These are phyloP conservation scores for Tetrahymena elliotti DNA, from an alignment of 73 alveolate species.

Conservation along the genomic window DNA sequence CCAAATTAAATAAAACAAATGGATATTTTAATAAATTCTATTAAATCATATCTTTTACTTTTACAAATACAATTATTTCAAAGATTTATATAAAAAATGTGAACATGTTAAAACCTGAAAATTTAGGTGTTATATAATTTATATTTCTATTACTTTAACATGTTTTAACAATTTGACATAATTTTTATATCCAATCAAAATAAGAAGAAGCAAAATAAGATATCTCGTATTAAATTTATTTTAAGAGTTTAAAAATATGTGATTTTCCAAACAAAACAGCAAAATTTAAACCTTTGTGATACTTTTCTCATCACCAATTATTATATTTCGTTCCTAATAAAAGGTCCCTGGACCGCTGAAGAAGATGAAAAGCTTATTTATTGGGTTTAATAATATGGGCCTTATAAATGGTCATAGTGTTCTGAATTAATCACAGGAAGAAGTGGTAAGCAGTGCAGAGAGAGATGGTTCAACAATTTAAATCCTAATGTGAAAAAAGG, in stretches of 20 bases:
- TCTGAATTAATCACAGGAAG: conserved; percentile 59
- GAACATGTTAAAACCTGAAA: too few relatives aligned
- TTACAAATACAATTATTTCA: too few relatives aligned
- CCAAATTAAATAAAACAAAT: too few relatives aligned
- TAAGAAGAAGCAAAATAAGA: neutral
- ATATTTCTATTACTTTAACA: neutral
- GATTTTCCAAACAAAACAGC: too few relatives aligned
- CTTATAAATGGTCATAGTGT: conserved; percentile 59
- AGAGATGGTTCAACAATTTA: conserved; percentile 90
- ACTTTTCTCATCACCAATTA: neutral
- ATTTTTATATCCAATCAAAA: neutral
- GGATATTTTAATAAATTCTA: too few relatives aligned
- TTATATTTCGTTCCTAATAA: neutral
- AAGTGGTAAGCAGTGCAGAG: conserved; percentile 94
- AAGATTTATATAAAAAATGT: too few relatives aligned
- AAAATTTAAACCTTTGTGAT: too few relatives aligned
- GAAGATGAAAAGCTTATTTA: conserved; percentile 59
- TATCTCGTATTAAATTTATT: too few relatives aligned
- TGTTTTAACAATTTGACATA: neutral
- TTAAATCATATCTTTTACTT: too few relatives aligned
- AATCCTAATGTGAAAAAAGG: conserved; percentile 89
- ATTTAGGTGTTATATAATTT: neutral
- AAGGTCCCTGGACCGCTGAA: conserved; percentile 71
- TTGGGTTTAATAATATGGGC: conserved; percentile 68
- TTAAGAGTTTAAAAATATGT: too few relatives aligned